Base-by-base conservation (phyloP, 192 early-diverging fungal species). In the Coemansia reversa region DNA sequence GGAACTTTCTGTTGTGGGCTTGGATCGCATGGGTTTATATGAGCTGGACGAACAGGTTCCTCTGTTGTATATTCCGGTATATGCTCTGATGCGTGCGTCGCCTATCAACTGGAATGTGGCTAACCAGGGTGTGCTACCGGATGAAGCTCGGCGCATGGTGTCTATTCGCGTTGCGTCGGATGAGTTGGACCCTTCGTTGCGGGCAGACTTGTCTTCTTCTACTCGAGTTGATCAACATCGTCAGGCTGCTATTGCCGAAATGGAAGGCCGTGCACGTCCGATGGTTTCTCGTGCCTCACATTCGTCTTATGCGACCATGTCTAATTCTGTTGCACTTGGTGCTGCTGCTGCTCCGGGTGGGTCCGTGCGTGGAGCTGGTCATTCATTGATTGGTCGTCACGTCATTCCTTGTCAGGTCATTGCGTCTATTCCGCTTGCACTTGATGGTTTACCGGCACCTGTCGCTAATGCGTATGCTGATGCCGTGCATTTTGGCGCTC, bases 31-130 rank as follows among this genome's bases (percentile, higher is more conserved):
- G 79, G 73, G 79, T 12, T 55, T 81, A 11, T 76, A 76, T 22
- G 79, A 81, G 60, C 74, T 81, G 16, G 79, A 81, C 32, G 79
- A 76, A 74, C 79, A 81, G 35, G 79, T 81, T 24, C 79, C 79
- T 0, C 55, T 71, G 27, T 28, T 81, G 67, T 76, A 76, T 39
- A 65, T 81, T 48, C 74, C 79, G 7, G 55, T 81, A 7, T 55
- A 42, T 29, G 79, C 55, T 28, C 70, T 81, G 60, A 81, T 81
- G 74, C 69, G 74, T 14, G 74, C 74, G 4, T 75, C 79, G 48
- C 70, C 79, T 3, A 72, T 81, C 59, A 81, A 81, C 66, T 81
- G 79, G 79, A 51, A 52, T 24, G 79, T 81, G 18, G 74, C 70
- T 16, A 65, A 47, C 55, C 62, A 61, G 50, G 74, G 69, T 20